Evolutionary conservation across 2,329 filamentous ascomycete species (phyloP), one percentile per base, ranked within the genome.

Genomic region (Dothistroma pini): DNA sequence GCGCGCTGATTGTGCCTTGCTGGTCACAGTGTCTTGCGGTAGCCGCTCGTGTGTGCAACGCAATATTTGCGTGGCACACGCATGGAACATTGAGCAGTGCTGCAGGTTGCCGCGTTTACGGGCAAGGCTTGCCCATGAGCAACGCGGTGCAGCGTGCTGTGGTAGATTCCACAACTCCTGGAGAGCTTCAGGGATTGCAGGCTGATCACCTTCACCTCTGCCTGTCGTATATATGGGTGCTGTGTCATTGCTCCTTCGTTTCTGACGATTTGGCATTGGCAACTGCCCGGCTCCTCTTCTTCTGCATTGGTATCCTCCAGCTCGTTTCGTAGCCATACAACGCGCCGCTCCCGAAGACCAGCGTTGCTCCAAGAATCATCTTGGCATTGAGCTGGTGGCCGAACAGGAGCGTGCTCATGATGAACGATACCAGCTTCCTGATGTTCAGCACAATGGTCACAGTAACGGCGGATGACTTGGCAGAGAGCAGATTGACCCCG

Each of bases 401-500:
- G 77, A 99, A 99, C 1, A 99, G 76, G 84, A 92, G 93, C 61
- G 97, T 96, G 69, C 93, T 97, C 61, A 97, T 75, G 63, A 97
- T 79, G 63, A 97, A 83, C 70, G 93, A 97, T 58, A 96, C 89
- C 21, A 99, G 81, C 77, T 99, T 99, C 68, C 95, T 85, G 62
- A 99, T 90, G 74, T 97, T 99, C 62, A 99, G 81, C 53, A 97
- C 92, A 69, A 99, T 96, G 1, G 93, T 97, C 25, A 99, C 95
- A 0, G 95, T 97, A 58, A 99, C 83, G 0, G 95, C 96, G 3
- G 93, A 93, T 3, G 91, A 91, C 58, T 88, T 89, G 0, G 93
- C 90, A 1, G 91, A 93, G 4, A 99, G 82, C n/a, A 96, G 83
- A 69, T 97, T 97, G 60, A 99, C 95, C 1, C 95, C 95, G 2